Percentiles rank a stretch among this genome's conserved stretches.
Evolutionary conservation across 1,139 yeast species (phyloP).

Genomic region (Williopsis jadinii): DNA sequence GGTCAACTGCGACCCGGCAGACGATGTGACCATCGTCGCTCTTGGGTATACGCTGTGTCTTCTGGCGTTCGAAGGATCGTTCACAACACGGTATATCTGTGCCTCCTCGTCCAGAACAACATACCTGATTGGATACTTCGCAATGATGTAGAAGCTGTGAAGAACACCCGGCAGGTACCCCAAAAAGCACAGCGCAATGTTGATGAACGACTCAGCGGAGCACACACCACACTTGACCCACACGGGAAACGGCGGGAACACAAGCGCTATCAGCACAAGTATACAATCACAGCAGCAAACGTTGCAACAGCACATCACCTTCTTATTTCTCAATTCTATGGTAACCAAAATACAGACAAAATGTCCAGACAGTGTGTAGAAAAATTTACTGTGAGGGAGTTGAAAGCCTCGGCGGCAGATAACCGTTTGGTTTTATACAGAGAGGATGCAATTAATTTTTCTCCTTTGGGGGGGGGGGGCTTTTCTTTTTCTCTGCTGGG

Average conservation of each 20-base stretch:
- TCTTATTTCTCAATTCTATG: neutral
- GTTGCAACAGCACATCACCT: constrained; percentile 18
- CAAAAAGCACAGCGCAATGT: constrained; percentile 47
- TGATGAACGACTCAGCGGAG: constrained; percentile 53
- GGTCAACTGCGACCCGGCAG: no score
- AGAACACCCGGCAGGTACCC: constrained; percentile 64
- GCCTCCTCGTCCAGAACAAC: constrained; percentile 25
- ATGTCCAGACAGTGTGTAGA: no score
- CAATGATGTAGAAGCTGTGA: constrained; percentile 58
- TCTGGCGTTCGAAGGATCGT: neutral
- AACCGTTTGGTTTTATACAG: no score
- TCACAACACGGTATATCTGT: constrained; percentile 10
- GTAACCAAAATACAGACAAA: no score
- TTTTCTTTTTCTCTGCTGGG: no score
- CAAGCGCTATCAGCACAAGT: constrained; percentile 50
- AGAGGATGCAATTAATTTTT: no score
- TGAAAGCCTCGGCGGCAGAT: no score
- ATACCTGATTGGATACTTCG: constrained; percentile 30
- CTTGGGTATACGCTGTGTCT: neutral
- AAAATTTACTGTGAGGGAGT: no score
- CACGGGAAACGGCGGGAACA: constrained; percentile 70
- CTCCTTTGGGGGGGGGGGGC: no score
- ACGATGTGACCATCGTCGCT: neutral
- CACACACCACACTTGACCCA: constrained; percentile 63
- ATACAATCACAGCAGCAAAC: constrained; percentile 37